Conservation (phyloP, 2,329 filamentous ascomycete genomes). For the Chaetothyriales sp. region DNA sequence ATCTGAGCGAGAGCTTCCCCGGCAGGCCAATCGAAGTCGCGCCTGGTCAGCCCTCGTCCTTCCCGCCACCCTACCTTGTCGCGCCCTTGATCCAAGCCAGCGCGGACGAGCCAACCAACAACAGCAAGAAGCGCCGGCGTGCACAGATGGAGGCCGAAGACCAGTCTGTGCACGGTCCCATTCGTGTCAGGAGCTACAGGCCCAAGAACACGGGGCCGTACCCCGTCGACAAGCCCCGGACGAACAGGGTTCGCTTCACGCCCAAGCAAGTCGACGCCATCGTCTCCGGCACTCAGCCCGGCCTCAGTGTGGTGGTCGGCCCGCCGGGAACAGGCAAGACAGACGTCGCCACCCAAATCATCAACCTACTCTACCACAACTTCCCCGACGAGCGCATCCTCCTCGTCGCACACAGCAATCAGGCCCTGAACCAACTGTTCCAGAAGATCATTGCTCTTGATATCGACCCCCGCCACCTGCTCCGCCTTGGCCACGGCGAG, state of each 20-base stretch:
- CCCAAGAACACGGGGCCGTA: conserved; percentile 84
- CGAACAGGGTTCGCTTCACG: conserved; percentile 78
- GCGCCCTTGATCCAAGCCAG: conserved; percentile 47
- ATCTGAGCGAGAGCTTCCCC: conserved; percentile 79
- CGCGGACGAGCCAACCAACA: conserved; percentile 42
- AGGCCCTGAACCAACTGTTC: conserved; percentile 93
- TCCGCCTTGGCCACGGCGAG: conserved; percentile 87
- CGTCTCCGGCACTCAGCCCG: conserved; percentile 83
- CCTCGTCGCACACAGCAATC: conserved; percentile 91
- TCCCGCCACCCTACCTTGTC: conserved; percentile 77
- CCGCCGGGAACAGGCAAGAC: conserved; percentile 96
- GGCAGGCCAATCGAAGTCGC: conserved; percentile 72
- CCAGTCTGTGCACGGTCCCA: conserved; percentile 34
- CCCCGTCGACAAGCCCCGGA: conserved; percentile 64
- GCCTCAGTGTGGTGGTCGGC: conserved; percentile 83
- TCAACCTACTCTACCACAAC: conserved; percentile 97
- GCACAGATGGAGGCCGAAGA: conserved; percentile 56
- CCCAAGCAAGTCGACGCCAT: conserved; percentile 85
- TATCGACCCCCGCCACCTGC: conserved; percentile 85
- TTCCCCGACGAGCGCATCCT: conserved; percentile 86
- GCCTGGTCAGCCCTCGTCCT: conserved; percentile 56
- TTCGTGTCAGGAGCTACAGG: conserved; percentile 81
- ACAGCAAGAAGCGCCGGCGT: conserved; percentile 73
- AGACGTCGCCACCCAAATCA: conserved; percentile 97
- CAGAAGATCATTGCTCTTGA: conserved; percentile 94